Evolutionary conservation across 73 alveolate genomes (phyloP).

Genomic region (Stentor coeruleus): DNA sequence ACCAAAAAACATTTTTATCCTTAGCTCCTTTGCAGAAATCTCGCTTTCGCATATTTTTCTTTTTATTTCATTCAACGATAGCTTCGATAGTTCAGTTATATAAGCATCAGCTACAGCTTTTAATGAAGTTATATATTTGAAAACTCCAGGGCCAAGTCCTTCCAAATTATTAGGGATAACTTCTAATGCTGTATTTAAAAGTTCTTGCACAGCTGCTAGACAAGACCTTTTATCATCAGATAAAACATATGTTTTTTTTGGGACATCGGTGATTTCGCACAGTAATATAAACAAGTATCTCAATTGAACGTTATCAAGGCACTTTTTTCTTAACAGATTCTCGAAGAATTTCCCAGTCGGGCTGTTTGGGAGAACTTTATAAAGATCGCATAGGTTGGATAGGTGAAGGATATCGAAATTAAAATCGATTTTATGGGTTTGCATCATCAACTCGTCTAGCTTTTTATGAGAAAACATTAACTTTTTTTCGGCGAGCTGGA

Average conservation of each 20-base stretch:
- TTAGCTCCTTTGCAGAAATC: not conserved
- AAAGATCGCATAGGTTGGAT: not conserved
- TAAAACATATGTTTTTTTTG: not conserved
- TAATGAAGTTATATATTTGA: no score
- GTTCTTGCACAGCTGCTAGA: not conserved
- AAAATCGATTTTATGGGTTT: not conserved
- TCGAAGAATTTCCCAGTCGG: not conserved
- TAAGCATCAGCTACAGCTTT: not conserved
- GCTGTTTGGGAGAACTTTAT: not conserved
- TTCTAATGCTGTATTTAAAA: not conserved
- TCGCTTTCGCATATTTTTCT: not conserved
- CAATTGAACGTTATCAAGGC: not conserved
- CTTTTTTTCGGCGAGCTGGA: not conserved
- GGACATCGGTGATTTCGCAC: not conserved
- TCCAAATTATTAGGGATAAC: not conserved
- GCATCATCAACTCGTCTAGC: not conserved
- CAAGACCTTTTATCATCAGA: not conserved
- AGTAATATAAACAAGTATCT: not conserved
- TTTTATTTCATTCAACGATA: not conserved
- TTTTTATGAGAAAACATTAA: not conserved
- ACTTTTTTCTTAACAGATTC: not conserved
- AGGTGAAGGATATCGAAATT: not conserved
- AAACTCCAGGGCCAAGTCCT: not conserved
- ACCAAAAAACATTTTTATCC: not conserved
- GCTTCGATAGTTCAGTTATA: not conserved